phyloP scores from a whole-genome alignment of 441 rosid genomes.

The Omphalea diandra region DNA sequence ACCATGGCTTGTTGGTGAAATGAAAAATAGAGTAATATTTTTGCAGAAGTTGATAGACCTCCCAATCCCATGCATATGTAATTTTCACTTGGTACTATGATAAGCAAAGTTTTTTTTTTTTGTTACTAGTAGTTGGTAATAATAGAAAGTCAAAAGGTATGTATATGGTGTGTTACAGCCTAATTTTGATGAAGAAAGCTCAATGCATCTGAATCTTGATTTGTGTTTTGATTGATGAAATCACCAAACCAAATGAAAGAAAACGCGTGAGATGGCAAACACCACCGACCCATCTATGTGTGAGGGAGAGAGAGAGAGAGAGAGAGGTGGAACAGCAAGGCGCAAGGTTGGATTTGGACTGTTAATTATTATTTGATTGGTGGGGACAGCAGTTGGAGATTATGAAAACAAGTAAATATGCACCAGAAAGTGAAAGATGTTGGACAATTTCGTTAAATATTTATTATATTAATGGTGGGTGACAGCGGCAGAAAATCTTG shows the following conservation, averaged over 20 bases:
- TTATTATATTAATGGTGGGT: neutral
- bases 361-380: neutral
- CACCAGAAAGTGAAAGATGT: neutral
- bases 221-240: too few species aligned
- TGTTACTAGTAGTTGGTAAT: too few species aligned
- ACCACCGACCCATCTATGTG: neutral
- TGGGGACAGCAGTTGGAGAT: slow-evolving; percentile 3
- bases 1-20: too few species aligned
- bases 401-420: neutral
- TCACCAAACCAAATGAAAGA: too few species aligned
- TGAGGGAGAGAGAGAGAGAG: neutral
- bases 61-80: neutral
- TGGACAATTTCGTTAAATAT: neutral
- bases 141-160: too few species aligned
- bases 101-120: neutral
- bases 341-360: neutral
- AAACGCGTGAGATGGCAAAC: neutral
- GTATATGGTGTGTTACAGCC: too few species aligned
- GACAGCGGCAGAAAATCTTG: slow-evolving; percentile 3
- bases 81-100: neutral
- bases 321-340: neutral
- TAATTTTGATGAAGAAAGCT: too few species aligned
- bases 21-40: neutral
- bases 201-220: too few species aligned
- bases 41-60: neutral